These are phyloP conservation scores for Aciculoconidium aculeatum DNA, from an alignment of 805 yeast species.

Conservation along the genomic window DNA sequence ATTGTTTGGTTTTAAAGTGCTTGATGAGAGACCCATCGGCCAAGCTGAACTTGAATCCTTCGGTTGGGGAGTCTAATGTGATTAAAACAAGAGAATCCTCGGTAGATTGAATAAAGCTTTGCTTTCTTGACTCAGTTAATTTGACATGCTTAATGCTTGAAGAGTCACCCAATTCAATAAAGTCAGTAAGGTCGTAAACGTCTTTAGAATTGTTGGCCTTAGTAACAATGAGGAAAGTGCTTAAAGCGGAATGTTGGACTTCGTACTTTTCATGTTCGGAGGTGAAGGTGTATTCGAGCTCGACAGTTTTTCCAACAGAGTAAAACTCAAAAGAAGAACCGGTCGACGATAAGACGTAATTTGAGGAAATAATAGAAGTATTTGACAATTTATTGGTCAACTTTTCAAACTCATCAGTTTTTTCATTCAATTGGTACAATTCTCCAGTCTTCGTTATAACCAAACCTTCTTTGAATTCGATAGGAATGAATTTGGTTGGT, in stretches of 20 bases:
- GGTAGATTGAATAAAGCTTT: constrained; percentile 4
- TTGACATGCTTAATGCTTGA: constrained; percentile 12
- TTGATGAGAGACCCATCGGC: constrained; percentile 8
- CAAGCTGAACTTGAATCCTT: constrained; percentile 8
- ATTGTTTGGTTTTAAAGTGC: constrained; percentile 2
- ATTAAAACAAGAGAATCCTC: constrained; percentile 7
- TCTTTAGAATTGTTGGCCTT: constrained; percentile 1
- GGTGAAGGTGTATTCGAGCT: too few relatives aligned
- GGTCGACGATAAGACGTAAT: constrained; percentile 3
- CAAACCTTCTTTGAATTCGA: constrained; percentile 9
- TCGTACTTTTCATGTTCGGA: neutral
- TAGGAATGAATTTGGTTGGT: constrained; percentile 7
- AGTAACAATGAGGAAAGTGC: constrained; percentile 8
- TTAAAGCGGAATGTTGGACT: constrained; percentile 6
- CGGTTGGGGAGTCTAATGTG: constrained; percentile 3
- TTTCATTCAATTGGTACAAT: constrained; percentile 6
- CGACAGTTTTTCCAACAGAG: constrained; percentile 3
- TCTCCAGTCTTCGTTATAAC: constrained; percentile 6
- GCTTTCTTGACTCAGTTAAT: constrained; percentile 2
- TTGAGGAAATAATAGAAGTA: too few relatives aligned
- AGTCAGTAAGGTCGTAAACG: constrained; percentile 19
- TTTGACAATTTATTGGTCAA: constrained; percentile 7
- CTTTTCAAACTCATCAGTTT: constrained; percentile 1
- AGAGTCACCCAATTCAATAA: constrained; percentile 11
- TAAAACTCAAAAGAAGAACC: constrained; percentile 5